Evolutionary conservation across 805 yeast species (phyloP).

Genomic region (Lachancea waltii): DNA sequence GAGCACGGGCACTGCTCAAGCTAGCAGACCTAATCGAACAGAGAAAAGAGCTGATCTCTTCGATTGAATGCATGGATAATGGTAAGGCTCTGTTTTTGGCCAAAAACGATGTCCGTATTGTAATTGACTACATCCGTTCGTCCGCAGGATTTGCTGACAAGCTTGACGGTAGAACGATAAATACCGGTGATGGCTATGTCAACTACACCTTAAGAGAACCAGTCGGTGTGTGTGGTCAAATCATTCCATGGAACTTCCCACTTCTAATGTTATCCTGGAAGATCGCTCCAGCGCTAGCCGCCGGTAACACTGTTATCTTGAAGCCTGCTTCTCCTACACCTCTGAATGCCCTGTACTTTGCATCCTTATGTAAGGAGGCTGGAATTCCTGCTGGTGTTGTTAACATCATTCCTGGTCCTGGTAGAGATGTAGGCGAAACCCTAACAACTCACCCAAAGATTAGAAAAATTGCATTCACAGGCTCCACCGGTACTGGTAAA

Average conservation of each 20-base stretch:
- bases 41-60: constrained; percentile 54
- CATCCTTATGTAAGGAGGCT: constrained; percentile 55
- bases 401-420: constrained; percentile 69
- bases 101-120: constrained; percentile 60
- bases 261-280: constrained; percentile 76
- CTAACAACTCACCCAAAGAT: constrained; percentile 62
- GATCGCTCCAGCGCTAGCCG: constrained; percentile 69
- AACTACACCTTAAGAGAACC: constrained; percentile 68
- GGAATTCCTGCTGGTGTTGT: constrained; percentile 73
- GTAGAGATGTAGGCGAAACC: constrained; percentile 66
- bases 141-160: constrained; percentile 73
- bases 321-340: constrained; percentile 79
- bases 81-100: constrained; percentile 68
- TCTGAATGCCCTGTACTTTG: constrained; percentile 60
- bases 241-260: constrained; percentile 85
- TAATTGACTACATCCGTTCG: constrained; percentile 58
- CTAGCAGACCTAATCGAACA: constrained; percentile 66
- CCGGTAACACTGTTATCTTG: constrained; percentile 67
- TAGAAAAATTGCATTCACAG: constrained; percentile 75
- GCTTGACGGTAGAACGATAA: constrained; percentile 55
- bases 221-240: constrained; percentile 76
- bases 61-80: constrained; percentile 67
- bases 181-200: constrained; percentile 57
- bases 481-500: constrained; percentile 73
- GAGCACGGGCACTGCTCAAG: constrained; percentile 48